Percentiles rank a stretch among this genome's conserved stretches.
Conservation (phyloP, 116 monocot species). For the Dioscorea cayenensis region DNA sequence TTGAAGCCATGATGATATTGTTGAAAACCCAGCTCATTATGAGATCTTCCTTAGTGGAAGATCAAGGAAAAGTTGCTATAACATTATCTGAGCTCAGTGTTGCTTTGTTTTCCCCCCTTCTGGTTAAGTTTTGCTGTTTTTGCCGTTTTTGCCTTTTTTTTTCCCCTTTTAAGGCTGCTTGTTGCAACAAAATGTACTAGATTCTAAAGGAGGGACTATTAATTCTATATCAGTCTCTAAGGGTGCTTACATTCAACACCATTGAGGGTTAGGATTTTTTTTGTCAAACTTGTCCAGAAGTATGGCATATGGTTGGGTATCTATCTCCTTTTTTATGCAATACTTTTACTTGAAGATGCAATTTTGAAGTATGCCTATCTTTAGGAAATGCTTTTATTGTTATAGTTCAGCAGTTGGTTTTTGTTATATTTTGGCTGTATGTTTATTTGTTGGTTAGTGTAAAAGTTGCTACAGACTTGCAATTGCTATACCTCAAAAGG, state of each 20-base stretch:
- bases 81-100: not conserved
- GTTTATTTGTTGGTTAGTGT: not conserved
- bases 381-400: not conserved
- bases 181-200: too few species aligned
- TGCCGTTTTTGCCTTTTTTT: not conserved
- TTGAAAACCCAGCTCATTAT: conserved; percentile 4
- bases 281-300: too few species aligned
- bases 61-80: not conserved
- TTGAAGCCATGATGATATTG: conserved; percentile 7
- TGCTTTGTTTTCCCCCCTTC: not conserved
- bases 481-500: not conserved
- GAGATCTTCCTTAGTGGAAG: not conserved
- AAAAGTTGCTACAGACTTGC: not conserved
- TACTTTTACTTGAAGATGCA: too few species aligned
- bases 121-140: not conserved
- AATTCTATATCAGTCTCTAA: too few species aligned
- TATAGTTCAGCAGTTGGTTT: not conserved
- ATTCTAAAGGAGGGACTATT: too few species aligned
- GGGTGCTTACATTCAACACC: too few species aligned
- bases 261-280: too few species aligned
- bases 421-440: not conserved
- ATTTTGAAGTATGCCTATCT: too few species aligned
- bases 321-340: too few species aligned
- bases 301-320: too few species aligned
- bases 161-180: too few species aligned